These are phyloP conservation scores for Gelatoporia subvermispora DNA, from an alignment of 768 basidiomycete genomes.

Conservation along the genomic window DNA sequence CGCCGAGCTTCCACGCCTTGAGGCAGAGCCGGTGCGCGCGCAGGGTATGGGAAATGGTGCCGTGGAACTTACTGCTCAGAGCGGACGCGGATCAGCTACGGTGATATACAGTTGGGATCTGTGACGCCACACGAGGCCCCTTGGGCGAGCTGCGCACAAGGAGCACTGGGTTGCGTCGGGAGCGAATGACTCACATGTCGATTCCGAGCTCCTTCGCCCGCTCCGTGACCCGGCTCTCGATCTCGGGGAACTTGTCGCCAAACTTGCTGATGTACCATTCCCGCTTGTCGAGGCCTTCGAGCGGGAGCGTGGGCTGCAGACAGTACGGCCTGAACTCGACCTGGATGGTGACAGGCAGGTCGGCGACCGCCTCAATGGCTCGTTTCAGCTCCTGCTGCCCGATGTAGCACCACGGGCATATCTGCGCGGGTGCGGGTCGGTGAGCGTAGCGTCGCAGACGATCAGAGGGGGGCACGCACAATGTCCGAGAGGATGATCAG, in stretches of 20 bases:
- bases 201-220: constrained; percentile 37
- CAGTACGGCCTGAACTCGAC: constrained; percentile 45
- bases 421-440: constrained; percentile 14
- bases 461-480: constrained; percentile 22
- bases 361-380: constrained; percentile 30
- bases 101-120: neutral
- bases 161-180: neutral
- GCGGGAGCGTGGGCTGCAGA: constrained; percentile 34
- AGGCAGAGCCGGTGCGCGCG: constrained; percentile 66
- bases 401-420: constrained; percentile 40
- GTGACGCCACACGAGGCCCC: neutral
- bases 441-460: neutral
- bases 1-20: constrained; percentile 62
- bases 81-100: neutral
- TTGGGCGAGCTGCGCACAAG: neutral
- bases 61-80: constrained; percentile 47
- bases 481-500: constrained; percentile 30
- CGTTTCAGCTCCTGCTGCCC: constrained; percentile 34
- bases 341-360: constrained; percentile 31
- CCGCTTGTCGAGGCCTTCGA: constrained; percentile 22
- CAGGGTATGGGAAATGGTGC: constrained; percentile 61
- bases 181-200: constrained; percentile 34
- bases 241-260: constrained; percentile 33
- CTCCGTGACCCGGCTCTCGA: constrained; percentile 26
- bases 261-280: constrained; percentile 31